Conservation (phyloP, 495 filamentous ascomycete species). For the Pseudotulostoma volvatum region DNA sequence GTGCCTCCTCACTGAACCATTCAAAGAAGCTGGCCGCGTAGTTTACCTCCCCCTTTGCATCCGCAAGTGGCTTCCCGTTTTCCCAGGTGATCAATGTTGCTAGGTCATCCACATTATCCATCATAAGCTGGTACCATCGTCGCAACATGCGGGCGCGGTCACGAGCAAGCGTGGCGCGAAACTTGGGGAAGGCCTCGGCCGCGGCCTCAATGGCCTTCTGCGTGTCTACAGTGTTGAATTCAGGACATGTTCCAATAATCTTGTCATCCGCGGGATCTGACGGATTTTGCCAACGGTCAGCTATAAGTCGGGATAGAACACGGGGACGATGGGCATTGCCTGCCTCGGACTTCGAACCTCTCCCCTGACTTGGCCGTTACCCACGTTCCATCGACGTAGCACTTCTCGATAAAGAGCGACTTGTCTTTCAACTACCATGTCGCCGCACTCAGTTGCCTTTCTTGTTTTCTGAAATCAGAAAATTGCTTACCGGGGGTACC, state of each 20-base stretch:
- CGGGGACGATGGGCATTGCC: not conserved
- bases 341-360: conserved; percentile 67
- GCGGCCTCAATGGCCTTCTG: conserved; percentile 65
- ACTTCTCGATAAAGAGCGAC: conserved; percentile 65
- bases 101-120: conserved; percentile 60
- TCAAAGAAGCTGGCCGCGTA: conserved; percentile 69
- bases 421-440: conserved; percentile 54
- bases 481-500: conserved; percentile 23
- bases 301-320: too few species aligned
- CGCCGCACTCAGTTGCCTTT: conserved; percentile 1
- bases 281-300: too few species aligned
- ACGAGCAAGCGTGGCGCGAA: conserved; percentile 58
- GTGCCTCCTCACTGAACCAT: conserved; percentile 69
- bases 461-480: not conserved
- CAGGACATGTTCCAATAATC: conserved; percentile 67
- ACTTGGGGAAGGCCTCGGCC: conserved; percentile 55
- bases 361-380: conserved; percentile 55
- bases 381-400: conserved; percentile 80
- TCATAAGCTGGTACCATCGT: conserved; percentile 37
- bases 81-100: conserved; percentile 46
- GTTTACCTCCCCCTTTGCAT: conserved; percentile 55
- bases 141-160: conserved; percentile 47
- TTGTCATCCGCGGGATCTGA: conserved; percentile 67
- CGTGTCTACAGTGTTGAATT: conserved; percentile 60
- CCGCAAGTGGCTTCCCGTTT: conserved; percentile 59